Conservation (phyloP, 306 rosid genomes). For the Sophora flavescens region DNA sequence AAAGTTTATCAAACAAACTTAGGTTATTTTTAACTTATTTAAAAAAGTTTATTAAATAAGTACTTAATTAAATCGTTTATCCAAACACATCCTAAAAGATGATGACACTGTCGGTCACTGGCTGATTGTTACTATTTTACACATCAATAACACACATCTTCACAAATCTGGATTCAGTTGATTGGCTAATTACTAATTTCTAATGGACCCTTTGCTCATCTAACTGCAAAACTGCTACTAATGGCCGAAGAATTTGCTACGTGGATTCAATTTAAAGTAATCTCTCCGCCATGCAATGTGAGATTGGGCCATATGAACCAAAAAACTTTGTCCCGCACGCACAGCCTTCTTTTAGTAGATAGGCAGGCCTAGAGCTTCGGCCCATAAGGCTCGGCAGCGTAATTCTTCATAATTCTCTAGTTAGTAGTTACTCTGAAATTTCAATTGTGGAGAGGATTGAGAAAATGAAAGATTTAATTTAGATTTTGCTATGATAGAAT, state of each 20-base stretch:
- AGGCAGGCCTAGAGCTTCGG: not conserved
- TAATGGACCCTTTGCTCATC: no score
- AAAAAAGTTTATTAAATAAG: no score
- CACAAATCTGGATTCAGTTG: not conserved
- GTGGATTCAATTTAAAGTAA: no score
- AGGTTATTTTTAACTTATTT: no score
- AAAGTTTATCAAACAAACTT: no score
- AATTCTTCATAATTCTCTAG: not conserved
- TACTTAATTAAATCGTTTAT: no score
- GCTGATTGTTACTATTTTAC: slow-evolving; percentile 4
- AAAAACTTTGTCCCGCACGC: not conserved
- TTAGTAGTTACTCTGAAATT: not conserved
- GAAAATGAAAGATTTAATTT: no score
- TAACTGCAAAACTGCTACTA: not conserved
- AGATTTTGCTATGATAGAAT: no score
- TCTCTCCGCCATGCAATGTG: no score
- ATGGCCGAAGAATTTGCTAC: not conserved
- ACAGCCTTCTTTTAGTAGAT: not conserved
- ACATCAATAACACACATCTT: not conserved
- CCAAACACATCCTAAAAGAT: no score
- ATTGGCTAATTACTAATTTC: no score
- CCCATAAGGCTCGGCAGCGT: not conserved
- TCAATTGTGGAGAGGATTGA: not conserved
- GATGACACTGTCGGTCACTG: not conserved
- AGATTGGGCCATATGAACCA: not conserved